Evolutionary conservation across 148 eudicot species (phyloP), one percentile per base, ranked within the genome.

Genomic region (Dianthus caryophyllus): DNA sequence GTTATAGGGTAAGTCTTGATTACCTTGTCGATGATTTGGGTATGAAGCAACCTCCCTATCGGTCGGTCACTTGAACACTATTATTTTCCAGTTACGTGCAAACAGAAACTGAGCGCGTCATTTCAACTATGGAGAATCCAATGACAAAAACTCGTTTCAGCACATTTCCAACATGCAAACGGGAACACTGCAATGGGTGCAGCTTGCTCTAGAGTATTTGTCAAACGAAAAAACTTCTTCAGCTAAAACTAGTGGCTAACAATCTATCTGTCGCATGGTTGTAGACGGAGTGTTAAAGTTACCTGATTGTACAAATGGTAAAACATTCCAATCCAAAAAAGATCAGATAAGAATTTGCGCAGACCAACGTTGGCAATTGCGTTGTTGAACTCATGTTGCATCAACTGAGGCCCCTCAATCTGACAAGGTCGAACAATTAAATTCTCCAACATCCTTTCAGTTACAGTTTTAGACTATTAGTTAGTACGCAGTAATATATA

Each of bases 231-330:
- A 41, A 5, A 41, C 1, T 9, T 9, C 44, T 41, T 3, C 1
- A 4, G 44, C 8, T 41, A 3, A 41, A 41, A 1, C 44, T 13
- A 41, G 44, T 41, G 44, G 44, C 1, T 9, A 41, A 41, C 12
- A 13, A 6, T 41, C 12, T 41, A 6, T 9, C 12, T 41, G 44
- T 41, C 12, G 11, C 12, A 4, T 9, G 5, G 9, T 49, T 49
- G 38, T 27, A 50, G 55, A 52, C 47, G 27, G 61, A 0, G 25
- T 18, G 49, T 16, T n/a, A 43, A 30, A 16, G 30, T 29, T 41
- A 90, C 98, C 97, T 94, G 98, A 79, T 94, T 94, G 81, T 94
- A 94, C 69, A 94, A 90, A 60, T 94, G 98, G 81, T 94, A 94
- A 77, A 94, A 94, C 97, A 94, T 82, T 74, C 98, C 98, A 20